Conservation (phyloP, 306 rosid species). For the Malus fusca region DNA sequence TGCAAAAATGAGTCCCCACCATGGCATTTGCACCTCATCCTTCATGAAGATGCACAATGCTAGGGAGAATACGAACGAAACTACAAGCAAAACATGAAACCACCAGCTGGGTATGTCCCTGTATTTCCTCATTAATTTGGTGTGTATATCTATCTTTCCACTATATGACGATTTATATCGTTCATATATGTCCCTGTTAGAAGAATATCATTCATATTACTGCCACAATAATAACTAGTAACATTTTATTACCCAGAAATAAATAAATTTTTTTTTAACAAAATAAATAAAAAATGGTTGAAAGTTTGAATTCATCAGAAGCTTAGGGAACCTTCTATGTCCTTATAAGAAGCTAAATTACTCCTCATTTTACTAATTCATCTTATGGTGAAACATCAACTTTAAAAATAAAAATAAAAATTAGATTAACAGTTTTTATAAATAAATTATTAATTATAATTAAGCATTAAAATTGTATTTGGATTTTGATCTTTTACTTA, state of each 20-base stretch:
- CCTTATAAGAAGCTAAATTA: background rate
- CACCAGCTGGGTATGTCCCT: conserved; percentile 58
- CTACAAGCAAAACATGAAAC: conserved; percentile 38
- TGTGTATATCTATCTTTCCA: conserved; percentile 49
- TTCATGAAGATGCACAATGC: conserved; percentile 32
- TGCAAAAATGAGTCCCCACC: conserved; percentile 73
- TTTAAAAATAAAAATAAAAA: background rate
- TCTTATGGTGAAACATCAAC: too few relatives aligned
- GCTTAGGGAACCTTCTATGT: background rate
- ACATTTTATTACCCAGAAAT: background rate
- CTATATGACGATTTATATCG: conserved; percentile 32
- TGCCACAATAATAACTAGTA: background rate
- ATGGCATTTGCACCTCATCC: conserved; percentile 53
- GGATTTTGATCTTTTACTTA: background rate
- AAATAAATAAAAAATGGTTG: background rate
- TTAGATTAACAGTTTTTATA: background rate
- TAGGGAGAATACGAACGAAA: conserved; percentile 36
- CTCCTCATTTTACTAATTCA: too few relatives aligned
- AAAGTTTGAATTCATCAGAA: too few relatives aligned
- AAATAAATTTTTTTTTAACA: background rate
- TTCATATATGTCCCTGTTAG: conserved; percentile 38
- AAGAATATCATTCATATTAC: background rate
- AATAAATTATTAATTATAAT: background rate
- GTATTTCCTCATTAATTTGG: conserved; percentile 61
- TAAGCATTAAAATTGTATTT: background rate